Percentiles rank a stretch among this genome's conserved stretches.
These are phyloP conservation scores for Orobanche coerulescens DNA, from an alignment of 257 asterid genomes.

Conservation along the genomic window DNA sequence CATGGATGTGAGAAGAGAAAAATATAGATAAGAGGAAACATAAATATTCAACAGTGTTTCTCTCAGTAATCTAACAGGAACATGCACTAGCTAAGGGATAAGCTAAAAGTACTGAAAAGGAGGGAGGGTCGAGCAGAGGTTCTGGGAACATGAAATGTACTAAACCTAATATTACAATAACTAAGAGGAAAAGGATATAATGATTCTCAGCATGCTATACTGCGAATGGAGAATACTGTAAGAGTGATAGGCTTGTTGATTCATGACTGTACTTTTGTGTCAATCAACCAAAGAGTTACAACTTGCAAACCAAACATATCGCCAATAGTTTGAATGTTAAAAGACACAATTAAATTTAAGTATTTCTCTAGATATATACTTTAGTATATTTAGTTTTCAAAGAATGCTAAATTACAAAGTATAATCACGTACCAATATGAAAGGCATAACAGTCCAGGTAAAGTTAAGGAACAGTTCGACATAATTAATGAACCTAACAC, in stretches of 20 bases:
- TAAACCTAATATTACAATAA: constrained; percentile 1
- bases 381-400: too few relatives aligned
- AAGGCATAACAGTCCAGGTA: not conserved
- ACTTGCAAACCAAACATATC: not conserved
- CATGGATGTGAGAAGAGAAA: not conserved
- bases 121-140: not conserved
- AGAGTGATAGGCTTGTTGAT: not conserved
- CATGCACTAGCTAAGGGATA: not conserved
- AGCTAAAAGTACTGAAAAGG: not conserved
- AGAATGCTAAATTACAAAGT: not conserved
- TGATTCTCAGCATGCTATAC: not conserved
- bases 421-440: not conserved
- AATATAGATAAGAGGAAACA: not conserved
- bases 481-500: not conserved
- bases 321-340: not conserved
- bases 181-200: not conserved
- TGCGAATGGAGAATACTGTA: not conserved
- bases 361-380: too few relatives aligned
- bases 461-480: not conserved
- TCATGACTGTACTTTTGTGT: not conserved
- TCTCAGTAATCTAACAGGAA: constrained; percentile 6
- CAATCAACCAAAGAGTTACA: not conserved
- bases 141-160: not conserved
- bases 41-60: not conserved
- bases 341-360: too few relatives aligned